These are phyloP conservation scores for Aspergillus sclerotioniger DNA, from an alignment of 495 filamentous ascomycete genomes.

Conservation along the genomic window DNA sequence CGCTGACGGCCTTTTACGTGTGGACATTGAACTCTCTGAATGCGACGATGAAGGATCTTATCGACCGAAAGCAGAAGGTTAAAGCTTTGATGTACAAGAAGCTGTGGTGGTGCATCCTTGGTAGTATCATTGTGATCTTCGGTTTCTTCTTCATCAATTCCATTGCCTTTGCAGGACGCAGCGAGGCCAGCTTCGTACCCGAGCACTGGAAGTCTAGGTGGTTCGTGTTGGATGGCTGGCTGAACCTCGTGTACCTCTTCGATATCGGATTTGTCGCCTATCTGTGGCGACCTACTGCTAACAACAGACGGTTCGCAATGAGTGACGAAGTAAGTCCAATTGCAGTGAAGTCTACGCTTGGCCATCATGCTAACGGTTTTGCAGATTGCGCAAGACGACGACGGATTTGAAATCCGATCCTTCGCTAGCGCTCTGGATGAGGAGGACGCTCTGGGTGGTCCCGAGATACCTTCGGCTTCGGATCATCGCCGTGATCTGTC, in stretches of 20 bases:
- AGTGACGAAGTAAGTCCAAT: slow-evolving; percentile 73
- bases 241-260: slow-evolving; percentile 92
- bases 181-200: slow-evolving; percentile 84
- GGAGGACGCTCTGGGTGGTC: slow-evolving; percentile 48
- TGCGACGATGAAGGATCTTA: slow-evolving; percentile 89
- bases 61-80: slow-evolving; percentile 87
- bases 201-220: slow-evolving; percentile 94
- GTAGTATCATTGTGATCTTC: slow-evolving; percentile 91
- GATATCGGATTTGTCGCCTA: slow-evolving; percentile 94
- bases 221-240: slow-evolving; percentile 98
- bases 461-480: slow-evolving; percentile 32
- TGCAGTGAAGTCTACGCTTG: neutral
- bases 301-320: slow-evolving; percentile 98
- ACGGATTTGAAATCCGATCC: slow-evolving; percentile 95
- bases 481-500: slow-evolving; percentile 43
- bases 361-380: slow-evolving; percentile 26
- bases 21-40: slow-evolving; percentile 98
- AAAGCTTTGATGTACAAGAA: slow-evolving; percentile 98
- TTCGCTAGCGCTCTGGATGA: slow-evolving; percentile 82
- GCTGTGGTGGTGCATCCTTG: slow-evolving; percentile 96
- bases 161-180: slow-evolving; percentile 81
- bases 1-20: slow-evolving; percentile 94
- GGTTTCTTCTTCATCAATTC: slow-evolving; percentile 96
- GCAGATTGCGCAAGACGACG: slow-evolving; percentile 93
- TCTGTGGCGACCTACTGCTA: slow-evolving; percentile 92